Base-by-base conservation (phyloP, 2,329 filamentous ascomycete species). In the Neurospora crassa region DNA sequence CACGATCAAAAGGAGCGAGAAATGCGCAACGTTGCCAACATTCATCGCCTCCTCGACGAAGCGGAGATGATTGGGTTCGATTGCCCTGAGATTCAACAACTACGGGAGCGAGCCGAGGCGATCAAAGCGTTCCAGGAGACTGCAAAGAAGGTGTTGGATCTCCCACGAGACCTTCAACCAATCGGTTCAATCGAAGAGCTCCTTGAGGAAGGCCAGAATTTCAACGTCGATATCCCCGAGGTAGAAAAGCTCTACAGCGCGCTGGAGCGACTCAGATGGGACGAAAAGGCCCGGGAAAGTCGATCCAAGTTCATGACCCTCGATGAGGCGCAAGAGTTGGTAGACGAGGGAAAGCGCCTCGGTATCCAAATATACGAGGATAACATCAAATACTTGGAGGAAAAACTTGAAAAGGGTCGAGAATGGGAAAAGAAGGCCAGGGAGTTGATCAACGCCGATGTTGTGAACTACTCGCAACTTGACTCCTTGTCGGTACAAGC, bases 351-450 rank as follows among this genome's bases (percentile, higher is more conserved):
- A 69, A 85, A 89, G 67, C 90, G 92, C 63, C 85, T 98, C 4
- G 90, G 91, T 4, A 91, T 99, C 7, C 88, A 91, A 0, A 87
- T 90, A 1, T 93, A 90, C 76, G 94, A 97, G 78, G 92, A 94
- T 68, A 90, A 95, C 74, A 85, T 97, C 70, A 83, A 87, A 14
- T 90, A 89, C 79, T 92, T 93, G 77, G 88, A 89, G 72, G 91
- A 95, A 40, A 91, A 97, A 79, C 87, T 91, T 75, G 84, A 87
- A 7, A 88, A 91, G 37, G 96, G 95, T 47, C 88, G 94, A 78
- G 85, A 92, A 67, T 99, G 96, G 96, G 96, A 98, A 82, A 86
- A 89, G 68, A 98, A 97, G 80, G 95, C 94, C 2, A 92, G 92
- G 77, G 95, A 99, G 79, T 85, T 99, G 70, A 96, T 98, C 82